Conservation (phyloP, 768 basidiomycete genomes). For the Strobilomyces confusus region DNA sequence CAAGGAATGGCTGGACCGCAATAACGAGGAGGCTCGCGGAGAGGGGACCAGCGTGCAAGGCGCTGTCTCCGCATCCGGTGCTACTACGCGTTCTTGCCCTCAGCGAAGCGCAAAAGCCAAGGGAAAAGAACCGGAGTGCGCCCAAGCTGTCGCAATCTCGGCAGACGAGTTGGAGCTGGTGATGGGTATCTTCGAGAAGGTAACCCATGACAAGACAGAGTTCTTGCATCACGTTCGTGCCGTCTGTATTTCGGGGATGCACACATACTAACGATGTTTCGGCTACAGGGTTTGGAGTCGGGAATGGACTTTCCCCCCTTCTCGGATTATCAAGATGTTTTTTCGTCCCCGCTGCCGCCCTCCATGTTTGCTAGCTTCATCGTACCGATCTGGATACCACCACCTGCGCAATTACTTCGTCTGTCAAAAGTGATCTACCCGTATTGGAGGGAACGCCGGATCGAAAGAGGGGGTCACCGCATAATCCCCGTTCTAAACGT, state of each 20-base stretch:
- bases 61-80: constrained; percentile 49
- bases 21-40: constrained; percentile 81
- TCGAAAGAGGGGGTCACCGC: constrained; percentile 73
- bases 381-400: constrained; percentile 67
- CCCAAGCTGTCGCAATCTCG: constrained; percentile 60
- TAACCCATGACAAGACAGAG: constrained; percentile 85
- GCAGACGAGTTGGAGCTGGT: constrained; percentile 95
- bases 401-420: constrained; percentile 56
- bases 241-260: background rate
- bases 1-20: constrained; percentile 90
- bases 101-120: constrained; percentile 72
- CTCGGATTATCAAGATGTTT: constrained; percentile 66
- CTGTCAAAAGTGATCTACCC: constrained; percentile 76
- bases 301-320: constrained; percentile 71
- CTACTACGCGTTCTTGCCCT: constrained; percentile 52
- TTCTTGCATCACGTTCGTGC: constrained; percentile 82
- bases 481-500: constrained; percentile 91
- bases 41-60: constrained; percentile 82
- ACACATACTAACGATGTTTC: background rate
- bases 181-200: constrained; percentile 91
- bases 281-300: constrained; percentile 53
- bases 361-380: constrained; percentile 66
- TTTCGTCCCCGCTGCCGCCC: constrained; percentile 55
- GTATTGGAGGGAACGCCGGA: constrained; percentile 85
- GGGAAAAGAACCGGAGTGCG: constrained; percentile 76